Conservation (phyloP, 2,329 filamentous ascomycete species). For the Apiospora arundinis region DNA sequence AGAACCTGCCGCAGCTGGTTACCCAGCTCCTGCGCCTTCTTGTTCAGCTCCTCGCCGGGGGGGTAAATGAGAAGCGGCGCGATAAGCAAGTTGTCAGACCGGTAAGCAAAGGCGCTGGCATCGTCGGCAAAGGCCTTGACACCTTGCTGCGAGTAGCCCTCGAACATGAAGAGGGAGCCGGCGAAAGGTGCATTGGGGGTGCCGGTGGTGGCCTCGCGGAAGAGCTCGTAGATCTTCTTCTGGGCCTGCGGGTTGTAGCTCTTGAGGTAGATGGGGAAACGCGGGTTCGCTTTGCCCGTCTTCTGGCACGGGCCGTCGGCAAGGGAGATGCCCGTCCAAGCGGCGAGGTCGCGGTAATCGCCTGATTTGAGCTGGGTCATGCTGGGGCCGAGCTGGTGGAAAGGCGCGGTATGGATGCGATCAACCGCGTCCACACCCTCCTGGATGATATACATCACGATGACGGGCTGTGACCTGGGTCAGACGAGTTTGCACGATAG, state of each 20-base stretch:
- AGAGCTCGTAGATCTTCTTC: slow-evolving; percentile 41
- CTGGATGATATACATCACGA: slow-evolving; percentile 50
- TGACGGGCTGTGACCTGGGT: slow-evolving; percentile 42
- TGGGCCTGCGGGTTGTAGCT: slow-evolving; percentile 43
- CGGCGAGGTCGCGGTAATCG: slow-evolving; percentile 51
- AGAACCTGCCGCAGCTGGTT: slow-evolving; percentile 47
- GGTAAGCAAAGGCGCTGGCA: slow-evolving; percentile 53
- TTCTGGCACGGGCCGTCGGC: slow-evolving; percentile 49
- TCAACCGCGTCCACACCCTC: slow-evolving; percentile 51
- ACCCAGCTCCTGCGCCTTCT: slow-evolving; percentile 43
- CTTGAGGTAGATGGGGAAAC: slow-evolving; percentile 52
- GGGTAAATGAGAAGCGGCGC: slow-evolving; percentile 48
- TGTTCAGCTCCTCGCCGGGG: slow-evolving; percentile 40
- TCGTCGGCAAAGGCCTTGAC: slow-evolving; percentile 45
- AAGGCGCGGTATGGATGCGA: slow-evolving; percentile 48
- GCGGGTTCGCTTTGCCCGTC: slow-evolving; percentile 45
- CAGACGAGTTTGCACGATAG: background rate
- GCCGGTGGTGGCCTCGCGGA: slow-evolving; percentile 35
- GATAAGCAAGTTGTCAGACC: slow-evolving; percentile 50
- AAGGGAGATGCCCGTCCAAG: slow-evolving; percentile 49
- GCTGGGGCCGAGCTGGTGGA: slow-evolving; percentile 46
- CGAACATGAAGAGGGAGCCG: slow-evolving; percentile 60
- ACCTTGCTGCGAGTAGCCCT: slow-evolving; percentile 57
- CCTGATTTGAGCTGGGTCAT: slow-evolving; percentile 42
- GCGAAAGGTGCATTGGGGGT: slow-evolving; percentile 35